A percentile compares a stretch with the other conserved stretches of the same genome.
These are phyloP conservation scores for Irpex sp. DNA, from an alignment of 1,284 basidiomycete genomes.

Conservation along the genomic window DNA sequence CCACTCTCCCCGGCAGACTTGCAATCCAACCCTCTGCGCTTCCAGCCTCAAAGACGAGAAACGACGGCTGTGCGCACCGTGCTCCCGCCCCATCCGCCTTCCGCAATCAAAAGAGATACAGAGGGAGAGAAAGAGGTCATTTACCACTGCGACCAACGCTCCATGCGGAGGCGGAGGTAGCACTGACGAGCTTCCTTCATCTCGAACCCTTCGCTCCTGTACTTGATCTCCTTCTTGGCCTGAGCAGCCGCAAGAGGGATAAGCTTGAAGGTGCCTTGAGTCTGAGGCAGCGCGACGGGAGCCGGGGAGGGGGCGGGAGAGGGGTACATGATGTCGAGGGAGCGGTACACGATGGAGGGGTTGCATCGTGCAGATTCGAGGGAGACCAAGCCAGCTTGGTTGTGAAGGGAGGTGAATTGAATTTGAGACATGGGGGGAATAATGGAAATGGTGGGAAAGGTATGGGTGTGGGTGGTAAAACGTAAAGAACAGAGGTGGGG, in stretches of 20 bases:
- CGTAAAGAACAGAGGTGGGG: not conserved
- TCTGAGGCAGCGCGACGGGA: not conserved
- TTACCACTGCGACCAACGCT: not conserved
- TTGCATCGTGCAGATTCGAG: not conserved
- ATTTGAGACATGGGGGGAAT: not conserved
- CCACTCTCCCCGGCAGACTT: not conserved
- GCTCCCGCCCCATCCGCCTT: not conserved
- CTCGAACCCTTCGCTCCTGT: constrained; percentile 13
- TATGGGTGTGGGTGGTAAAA: not conserved
- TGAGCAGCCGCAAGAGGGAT: constrained; percentile 11
- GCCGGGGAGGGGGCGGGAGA: not conserved
- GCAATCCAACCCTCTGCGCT: not conserved
- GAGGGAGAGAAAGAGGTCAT: not conserved
- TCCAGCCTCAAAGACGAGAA: not conserved
- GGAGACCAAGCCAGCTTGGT: not conserved
- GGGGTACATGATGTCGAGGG: not conserved
- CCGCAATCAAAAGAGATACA: not conserved
- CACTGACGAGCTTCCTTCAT: constrained; percentile 4
- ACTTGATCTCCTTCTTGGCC: constrained; percentile 11
- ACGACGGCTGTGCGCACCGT: not conserved
- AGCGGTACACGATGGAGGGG: not conserved
- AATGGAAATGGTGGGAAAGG: not conserved
- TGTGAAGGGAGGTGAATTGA: not conserved
- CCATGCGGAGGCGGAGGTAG: not conserved
- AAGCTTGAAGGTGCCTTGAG: not conserved